Evolutionary conservation across 2,329 filamentous ascomycete genomes (phyloP).

Genomic region (Aspergillus candidus): DNA sequence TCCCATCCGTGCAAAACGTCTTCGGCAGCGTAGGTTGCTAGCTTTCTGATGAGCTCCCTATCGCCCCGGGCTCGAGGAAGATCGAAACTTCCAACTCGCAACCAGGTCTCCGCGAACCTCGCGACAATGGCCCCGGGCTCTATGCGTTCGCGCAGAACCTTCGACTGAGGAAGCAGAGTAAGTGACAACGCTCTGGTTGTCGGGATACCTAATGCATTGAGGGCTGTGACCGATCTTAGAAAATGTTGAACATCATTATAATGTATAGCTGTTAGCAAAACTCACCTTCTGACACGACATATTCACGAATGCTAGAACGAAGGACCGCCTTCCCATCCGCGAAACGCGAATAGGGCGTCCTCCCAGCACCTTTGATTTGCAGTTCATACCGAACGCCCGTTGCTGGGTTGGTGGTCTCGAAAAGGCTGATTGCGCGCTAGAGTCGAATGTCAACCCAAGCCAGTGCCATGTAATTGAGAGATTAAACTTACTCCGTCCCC

Average conservation of each 20-base stretch:
- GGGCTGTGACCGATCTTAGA: constrained; percentile 30
- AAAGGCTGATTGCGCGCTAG: constrained; percentile 78
- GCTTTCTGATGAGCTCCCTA: constrained; percentile 61
- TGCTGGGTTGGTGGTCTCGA: constrained; percentile 72
- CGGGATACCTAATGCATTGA: constrained; percentile 80
- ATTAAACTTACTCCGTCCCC: constrained; percentile 62
- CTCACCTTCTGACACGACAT: constrained; percentile 75
- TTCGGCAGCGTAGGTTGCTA: constrained; percentile 80
- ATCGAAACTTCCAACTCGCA: constrained; percentile 93
- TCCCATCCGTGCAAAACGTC: constrained; percentile 86
- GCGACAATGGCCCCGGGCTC: constrained; percentile 92
- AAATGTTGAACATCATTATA: neutral
- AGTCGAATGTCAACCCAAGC: constrained; percentile 2
- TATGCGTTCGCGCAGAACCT: constrained; percentile 68
- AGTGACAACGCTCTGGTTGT: constrained; percentile 81
- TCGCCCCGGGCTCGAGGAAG: constrained; percentile 79
- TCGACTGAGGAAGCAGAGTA: constrained; percentile 65
- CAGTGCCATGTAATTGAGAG: neutral
- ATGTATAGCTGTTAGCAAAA: neutral
- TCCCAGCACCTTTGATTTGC: constrained; percentile 88
- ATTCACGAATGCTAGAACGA: constrained; percentile 88
- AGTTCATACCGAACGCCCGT: constrained; percentile 76
- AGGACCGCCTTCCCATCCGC: constrained; percentile 93
- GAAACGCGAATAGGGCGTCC: constrained; percentile 92
- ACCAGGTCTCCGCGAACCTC: constrained; percentile 84